Base-by-base conservation (phyloP, 75 land plant species). In the Selaginella moellendorffii region DNA sequence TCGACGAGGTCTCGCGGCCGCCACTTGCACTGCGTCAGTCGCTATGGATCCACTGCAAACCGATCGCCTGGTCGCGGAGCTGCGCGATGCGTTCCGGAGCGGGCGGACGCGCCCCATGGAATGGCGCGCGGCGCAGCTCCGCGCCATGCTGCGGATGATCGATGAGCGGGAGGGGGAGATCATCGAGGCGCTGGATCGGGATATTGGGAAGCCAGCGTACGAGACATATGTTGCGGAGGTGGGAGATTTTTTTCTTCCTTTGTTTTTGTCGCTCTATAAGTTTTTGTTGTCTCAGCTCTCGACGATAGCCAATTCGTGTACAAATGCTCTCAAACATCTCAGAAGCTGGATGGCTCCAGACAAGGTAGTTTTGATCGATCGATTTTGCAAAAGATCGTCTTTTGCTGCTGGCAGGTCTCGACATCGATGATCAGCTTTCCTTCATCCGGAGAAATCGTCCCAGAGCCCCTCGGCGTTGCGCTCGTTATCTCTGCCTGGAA, bases 401-500 rank as follows among this genome's bases (percentile, higher is more conserved):
- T n/a, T n/a, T n/a, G n/a, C n/a, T n/a, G n/a, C n/a, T n/a, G 69
- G 73, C 83, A 87, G 92, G 87, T 67, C n/a, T 68, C 70, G 26
- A 65, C 68, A 25, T 52, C 72, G 22, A 0, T 78, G 17, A 73
- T 71, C 8, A 70, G 64, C 30, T 76, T 71, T 61, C 92, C 92
- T 20, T 72, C 83, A 54, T 70, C 81, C 9, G 92, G 79, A 46
- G 72, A 72, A 62, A 73, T 90, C 18, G 77, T 81, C 0, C 25
- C 88, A 20, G 91, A 90, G 68, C 96, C 96, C 1, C 72, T 90
- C 0, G 96, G 96, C 5, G 92, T 84, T 30, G 77, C 82, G 23
- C 53, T 90, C 30, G 52, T 90, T 26, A 82, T 90, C 36, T 84
- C 92, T 30, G 67, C 96, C 2, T 90, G 96, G 96, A 90, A 87